Percentiles rank a stretch among this genome's conserved stretches.
These are phyloP conservation scores for Tricholoma furcatifolium DNA, from an alignment of 768 basidiomycete species.

Conservation along the genomic window DNA sequence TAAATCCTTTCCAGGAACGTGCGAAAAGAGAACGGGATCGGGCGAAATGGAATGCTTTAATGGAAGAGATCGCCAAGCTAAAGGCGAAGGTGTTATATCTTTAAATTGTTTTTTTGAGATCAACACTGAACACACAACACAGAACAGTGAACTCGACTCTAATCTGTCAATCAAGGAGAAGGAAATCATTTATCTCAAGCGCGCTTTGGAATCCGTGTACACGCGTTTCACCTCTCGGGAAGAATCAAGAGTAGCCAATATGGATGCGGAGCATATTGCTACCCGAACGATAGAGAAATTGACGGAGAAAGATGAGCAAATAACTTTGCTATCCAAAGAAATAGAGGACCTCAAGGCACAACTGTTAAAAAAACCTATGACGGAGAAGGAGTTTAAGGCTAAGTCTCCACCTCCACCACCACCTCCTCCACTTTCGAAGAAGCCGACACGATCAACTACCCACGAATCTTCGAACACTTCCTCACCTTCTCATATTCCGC, in stretches of 20 bases:
- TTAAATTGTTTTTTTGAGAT: not conserved
- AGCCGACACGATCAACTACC: constrained; percentile 27
- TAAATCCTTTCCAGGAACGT: constrained; percentile 47
- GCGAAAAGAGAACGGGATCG: constrained; percentile 76
- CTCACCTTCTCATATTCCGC: not conserved
- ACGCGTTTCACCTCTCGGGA: constrained; percentile 67
- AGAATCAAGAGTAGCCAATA: constrained; percentile 46
- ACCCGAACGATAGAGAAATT: constrained; percentile 69
- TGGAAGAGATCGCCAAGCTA: constrained; percentile 70
- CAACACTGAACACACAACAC: constrained; percentile 2
- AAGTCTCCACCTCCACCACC: constrained; percentile 66
- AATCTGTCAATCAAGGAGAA: constrained; percentile 58
- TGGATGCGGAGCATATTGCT: constrained; percentile 70
- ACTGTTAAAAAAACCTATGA: constrained; percentile 50
- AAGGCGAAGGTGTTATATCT: constrained; percentile 57
- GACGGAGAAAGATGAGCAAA: constrained; percentile 66
- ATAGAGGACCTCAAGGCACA: constrained; percentile 50
- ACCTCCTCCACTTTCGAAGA: constrained; percentile 52
- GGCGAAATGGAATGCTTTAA: constrained; percentile 66
- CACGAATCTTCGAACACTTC: not conserved
- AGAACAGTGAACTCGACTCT: constrained; percentile 58
- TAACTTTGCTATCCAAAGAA: constrained; percentile 48
- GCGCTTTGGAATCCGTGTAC: constrained; percentile 86
- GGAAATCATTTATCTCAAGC: constrained; percentile 74
- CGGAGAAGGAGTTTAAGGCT: constrained; percentile 72